Conservation (phyloP, 2,329 filamentous ascomycete genomes). For the Clonostachys sp. region DNA sequence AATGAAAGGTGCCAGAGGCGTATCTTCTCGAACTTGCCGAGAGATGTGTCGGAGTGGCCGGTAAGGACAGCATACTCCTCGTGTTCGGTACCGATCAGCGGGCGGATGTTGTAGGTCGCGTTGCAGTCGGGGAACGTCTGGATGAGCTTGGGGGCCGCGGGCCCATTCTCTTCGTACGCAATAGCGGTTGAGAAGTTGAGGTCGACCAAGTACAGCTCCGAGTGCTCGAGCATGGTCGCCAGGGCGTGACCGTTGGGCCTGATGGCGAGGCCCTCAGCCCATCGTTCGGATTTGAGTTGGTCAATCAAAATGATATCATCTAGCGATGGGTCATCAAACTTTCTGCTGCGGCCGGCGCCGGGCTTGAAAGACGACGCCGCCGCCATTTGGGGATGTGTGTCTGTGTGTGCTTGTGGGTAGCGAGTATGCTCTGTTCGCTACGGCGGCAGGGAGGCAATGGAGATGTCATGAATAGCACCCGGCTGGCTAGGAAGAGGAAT, state of each 20-base stretch:
- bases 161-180: neutral
- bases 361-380: too few species aligned
- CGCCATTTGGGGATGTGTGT: too few species aligned
- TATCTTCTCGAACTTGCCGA: slow-evolving; percentile 2
- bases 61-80: slow-evolving; percentile 6
- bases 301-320: slow-evolving; percentile 2
- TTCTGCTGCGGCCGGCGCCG: too few species aligned
- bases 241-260: slow-evolving; percentile 2
- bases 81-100: neutral
- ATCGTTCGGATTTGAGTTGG: slow-evolving; percentile 2
- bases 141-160: neutral
- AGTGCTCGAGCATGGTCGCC: slow-evolving; percentile 1
- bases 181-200: neutral
- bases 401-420: too few species aligned
- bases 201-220: slow-evolving; percentile 3
- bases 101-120: slow-evolving; percentile 4
- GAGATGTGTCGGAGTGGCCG: slow-evolving; percentile 2
- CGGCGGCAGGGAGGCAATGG: too few species aligned
- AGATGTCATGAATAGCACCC: too few species aligned
- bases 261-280: slow-evolving; percentile 2
- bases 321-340: neutral
- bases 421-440: too few species aligned
- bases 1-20: slow-evolving; percentile 3
- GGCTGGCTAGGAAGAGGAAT: too few species aligned
- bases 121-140: slow-evolving; percentile 4